A percentile compares a stretch with the other conserved stretches of the same genome.
Evolutionary conservation across 2,329 filamentous ascomycete species (phyloP).

Genomic region (Pseudonectria buxi): DNA sequence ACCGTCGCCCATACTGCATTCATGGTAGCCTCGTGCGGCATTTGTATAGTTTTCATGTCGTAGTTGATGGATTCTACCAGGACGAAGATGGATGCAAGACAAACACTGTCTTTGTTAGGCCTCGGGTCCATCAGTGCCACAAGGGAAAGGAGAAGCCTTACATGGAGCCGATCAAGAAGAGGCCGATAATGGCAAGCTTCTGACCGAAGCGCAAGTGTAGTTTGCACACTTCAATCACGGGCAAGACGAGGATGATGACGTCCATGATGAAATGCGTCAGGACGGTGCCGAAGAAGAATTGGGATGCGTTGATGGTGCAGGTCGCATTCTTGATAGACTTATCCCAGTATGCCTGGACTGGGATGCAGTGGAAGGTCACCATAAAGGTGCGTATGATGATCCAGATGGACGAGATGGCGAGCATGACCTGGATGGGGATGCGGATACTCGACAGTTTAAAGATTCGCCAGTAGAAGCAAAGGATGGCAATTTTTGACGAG

Average conservation of each 20-base stretch:
- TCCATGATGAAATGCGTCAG: slow-evolving; percentile 26
- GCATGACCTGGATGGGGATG: slow-evolving; percentile 18
- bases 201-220: slow-evolving; percentile 22
- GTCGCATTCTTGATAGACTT: slow-evolving; percentile 13
- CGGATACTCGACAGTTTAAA: slow-evolving; percentile 21
- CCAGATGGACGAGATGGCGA: slow-evolving; percentile 17
- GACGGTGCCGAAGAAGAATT: slow-evolving; percentile 27
- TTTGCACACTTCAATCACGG: slow-evolving; percentile 24
- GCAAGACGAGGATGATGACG: slow-evolving; percentile 24
- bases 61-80: slow-evolving; percentile 14
- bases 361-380: slow-evolving; percentile 28
- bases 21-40: slow-evolving; percentile 14
- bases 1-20: slow-evolving; percentile 20
- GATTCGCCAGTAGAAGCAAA: slow-evolving; percentile 25
- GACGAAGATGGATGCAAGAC: slow-evolving; percentile 18
- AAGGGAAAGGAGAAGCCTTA: slow-evolving; percentile 8
- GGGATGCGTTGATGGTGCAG: slow-evolving; percentile 24
- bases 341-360: slow-evolving; percentile 27
- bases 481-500: slow-evolving; percentile 21
- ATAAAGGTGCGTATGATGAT: slow-evolving; percentile 24
- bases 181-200: slow-evolving; percentile 21
- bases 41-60: slow-evolving; percentile 5
- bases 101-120: slow-evolving; percentile 13
- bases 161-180: slow-evolving; percentile 25
- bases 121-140: background rate